Conservation (phyloP, 768 basidiomycete genomes). For the Naganishia vaughanmartiniae region DNA sequence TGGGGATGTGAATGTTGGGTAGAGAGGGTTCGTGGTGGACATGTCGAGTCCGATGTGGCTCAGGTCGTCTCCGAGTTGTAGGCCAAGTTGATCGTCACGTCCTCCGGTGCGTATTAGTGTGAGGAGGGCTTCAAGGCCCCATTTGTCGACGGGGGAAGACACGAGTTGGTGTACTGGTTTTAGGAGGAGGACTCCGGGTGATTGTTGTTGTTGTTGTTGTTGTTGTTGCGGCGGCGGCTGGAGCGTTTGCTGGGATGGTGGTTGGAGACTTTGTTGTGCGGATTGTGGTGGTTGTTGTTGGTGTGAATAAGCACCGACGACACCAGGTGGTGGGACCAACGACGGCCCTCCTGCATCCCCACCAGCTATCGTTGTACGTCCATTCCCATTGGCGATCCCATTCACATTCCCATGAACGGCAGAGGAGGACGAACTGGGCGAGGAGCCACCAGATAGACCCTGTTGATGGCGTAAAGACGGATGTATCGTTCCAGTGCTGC, state of each 20-base stretch:
- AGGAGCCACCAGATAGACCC: background rate
- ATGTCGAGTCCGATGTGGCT: conserved; percentile 90
- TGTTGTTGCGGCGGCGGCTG: conserved; percentile 13
- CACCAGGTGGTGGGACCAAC: background rate
- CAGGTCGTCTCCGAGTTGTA: conserved; percentile 84
- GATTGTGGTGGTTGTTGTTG: background rate
- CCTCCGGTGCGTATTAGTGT: conserved; percentile 56
- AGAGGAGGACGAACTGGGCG: background rate
- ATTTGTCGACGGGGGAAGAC: conserved; percentile 86
- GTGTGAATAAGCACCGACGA: background rate
- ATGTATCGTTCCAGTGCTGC: background rate
- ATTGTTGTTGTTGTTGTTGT: conserved; percentile 36
- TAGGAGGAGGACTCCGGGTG: conserved; percentile 22
- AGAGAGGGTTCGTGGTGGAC: conserved; percentile 74
- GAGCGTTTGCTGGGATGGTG: conserved; percentile 2
- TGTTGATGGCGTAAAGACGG: background rate
- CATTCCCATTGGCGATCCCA: background rate
- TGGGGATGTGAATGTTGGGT: conserved; percentile 90
- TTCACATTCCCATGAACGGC: background rate
- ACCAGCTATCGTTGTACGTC: background rate
- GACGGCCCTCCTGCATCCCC: background rate
- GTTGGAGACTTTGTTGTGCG: background rate
- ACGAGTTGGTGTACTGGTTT: conserved; percentile 85
- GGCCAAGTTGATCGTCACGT: conserved; percentile 40
- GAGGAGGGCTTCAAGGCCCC: conserved; percentile 83